Conservation (phyloP, 2,329 filamentous ascomycete genomes). For the Cytospora piceicola region DNA sequence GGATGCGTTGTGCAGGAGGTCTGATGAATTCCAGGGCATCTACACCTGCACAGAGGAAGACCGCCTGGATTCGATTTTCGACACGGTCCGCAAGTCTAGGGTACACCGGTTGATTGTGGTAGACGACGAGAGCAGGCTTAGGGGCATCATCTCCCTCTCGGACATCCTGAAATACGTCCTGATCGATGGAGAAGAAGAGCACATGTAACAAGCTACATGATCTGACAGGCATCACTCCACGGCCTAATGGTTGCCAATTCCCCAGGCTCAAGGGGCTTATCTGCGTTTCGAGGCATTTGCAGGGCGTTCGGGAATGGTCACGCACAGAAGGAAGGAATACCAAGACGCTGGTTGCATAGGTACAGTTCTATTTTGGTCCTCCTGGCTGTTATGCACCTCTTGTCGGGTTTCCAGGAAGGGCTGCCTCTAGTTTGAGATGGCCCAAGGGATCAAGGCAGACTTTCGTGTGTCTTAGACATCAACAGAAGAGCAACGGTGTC, state of each 20-base stretch:
- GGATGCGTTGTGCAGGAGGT: conserved; percentile 83
- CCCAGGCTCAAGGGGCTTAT: conserved; percentile 14
- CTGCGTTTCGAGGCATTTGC: conserved; percentile 31
- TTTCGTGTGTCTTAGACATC: conserved; percentile 21
- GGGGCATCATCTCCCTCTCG: conserved; percentile 88
- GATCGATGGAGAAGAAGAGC: conserved; percentile 72
- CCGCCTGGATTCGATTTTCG: conserved; percentile 92
- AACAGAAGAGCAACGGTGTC: conserved; percentile 9
- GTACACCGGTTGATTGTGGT: conserved; percentile 93
- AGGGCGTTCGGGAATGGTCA: conserved; percentile 29
- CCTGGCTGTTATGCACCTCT: conserved; percentile 22
- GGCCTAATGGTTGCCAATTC: conserved; percentile 13
- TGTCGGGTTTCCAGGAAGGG: conserved; percentile 7
- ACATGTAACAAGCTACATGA: conserved; percentile 35
- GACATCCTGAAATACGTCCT: conserved; percentile 97
- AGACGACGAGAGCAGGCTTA: conserved; percentile 83
- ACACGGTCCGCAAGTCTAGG: conserved; percentile 91
- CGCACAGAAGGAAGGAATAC: conserved; percentile 22
- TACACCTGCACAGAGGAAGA: conserved; percentile 95
- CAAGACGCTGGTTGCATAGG: conserved; percentile 29
- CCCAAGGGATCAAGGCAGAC: conserved; percentile 5
- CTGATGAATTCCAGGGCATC: conserved; percentile 92
- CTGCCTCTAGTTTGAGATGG: conserved; percentile 25
- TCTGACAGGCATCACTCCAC: conserved; percentile 17
- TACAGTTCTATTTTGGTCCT: conserved; percentile 16